Evolutionary conservation across 75 land plant genomes (phyloP), one percentile per base, ranked within the genome.

Genomic region (Cryptomeria japonica): DNA sequence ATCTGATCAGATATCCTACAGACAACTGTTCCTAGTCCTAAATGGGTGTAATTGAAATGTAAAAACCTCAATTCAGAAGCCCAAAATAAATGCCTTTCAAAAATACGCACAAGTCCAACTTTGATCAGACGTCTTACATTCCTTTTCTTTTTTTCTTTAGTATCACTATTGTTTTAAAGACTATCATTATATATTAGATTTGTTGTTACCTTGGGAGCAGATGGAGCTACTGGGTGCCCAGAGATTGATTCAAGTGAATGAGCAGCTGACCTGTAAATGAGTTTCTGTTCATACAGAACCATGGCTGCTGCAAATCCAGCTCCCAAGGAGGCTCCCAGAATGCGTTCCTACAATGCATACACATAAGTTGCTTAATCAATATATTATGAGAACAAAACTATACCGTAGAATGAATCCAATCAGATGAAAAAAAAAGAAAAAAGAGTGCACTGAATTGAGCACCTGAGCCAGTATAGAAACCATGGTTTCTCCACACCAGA

Each of bases 191-290:
- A 51, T 12, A 51, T 51, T 11, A 25, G 14, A 82, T 25, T 44
- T 82, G 0, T 12, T 82, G 84, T n/a, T 82, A 82, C 84, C 84
- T 82, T 9, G 1, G 51, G 51, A 46, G 84, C 49, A 82, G 49
- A 12, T 47, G 25, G 10, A n/a, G n/a, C 32, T 82, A n/a, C 31
- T 28, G 51, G 51, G 46, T 12, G 16, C 46, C 84, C 84, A 25
- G 32, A 44, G 49, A 82, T 82, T 42, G 47, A 28, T 22, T 82
- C 84, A 44, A 82, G 1, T 25, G 84, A 22, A 16, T 46, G 84
- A 6, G 84, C 84, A 82, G 84, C 46, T 39, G 84, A 82, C 31
- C 84, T 82, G 84, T 82, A 82, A 82, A 82, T 25, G 51, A 82
- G 84, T 42, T 11, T 46, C 31, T 82, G 49, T 46, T 82, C 49